phyloP scores from a whole-genome alignment of 768 basidiomycete genomes.

The Coprinellus micaceus region DNA sequence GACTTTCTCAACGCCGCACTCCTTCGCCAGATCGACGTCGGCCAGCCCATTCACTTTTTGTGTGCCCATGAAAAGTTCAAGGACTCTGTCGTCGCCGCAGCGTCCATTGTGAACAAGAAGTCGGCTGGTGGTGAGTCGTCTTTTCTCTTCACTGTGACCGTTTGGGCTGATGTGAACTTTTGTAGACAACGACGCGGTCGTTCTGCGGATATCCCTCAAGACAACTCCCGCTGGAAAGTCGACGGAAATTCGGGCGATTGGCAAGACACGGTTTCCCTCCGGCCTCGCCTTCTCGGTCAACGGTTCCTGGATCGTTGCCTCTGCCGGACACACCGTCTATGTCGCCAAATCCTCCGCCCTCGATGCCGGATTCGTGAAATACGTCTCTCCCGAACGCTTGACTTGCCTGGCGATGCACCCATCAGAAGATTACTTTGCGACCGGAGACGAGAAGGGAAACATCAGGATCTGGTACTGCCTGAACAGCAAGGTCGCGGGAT shows the following conservation, averaged over 20 bases:
- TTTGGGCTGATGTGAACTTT: conserved; percentile 12
- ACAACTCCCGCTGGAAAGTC: conserved; percentile 42
- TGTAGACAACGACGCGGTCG: conserved; percentile 51
- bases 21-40: conserved; percentile 68
- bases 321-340: conserved; percentile 75
- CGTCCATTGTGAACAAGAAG: conserved; percentile 48
- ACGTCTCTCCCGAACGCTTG: conserved; percentile 72
- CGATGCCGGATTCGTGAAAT: conserved; percentile 73
- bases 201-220: conserved; percentile 63
- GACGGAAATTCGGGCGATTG: conserved; percentile 51
- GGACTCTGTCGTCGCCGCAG: conserved; percentile 68
- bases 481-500: conserved; percentile 50
- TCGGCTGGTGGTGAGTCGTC: conserved; percentile 28
- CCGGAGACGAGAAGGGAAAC: conserved; percentile 82
- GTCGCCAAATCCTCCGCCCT: conserved; percentile 57
- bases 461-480: conserved; percentile 94
- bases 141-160: background rate
- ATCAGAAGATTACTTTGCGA: conserved; percentile 89
- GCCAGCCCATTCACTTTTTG: conserved; percentile 66
- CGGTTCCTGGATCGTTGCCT: conserved; percentile 74
- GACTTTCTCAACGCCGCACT: conserved; percentile 85
- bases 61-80: conserved; percentile 68
- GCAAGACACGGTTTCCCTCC: conserved; percentile 61
- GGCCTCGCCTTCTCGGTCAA: conserved; percentile 72
- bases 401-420: conserved; percentile 90